Percentiles rank a stretch among this genome's conserved stretches.
Evolutionary conservation across 805 yeast genomes (phyloP).

Genomic region (Metschnikowia gelsemii): DNA sequence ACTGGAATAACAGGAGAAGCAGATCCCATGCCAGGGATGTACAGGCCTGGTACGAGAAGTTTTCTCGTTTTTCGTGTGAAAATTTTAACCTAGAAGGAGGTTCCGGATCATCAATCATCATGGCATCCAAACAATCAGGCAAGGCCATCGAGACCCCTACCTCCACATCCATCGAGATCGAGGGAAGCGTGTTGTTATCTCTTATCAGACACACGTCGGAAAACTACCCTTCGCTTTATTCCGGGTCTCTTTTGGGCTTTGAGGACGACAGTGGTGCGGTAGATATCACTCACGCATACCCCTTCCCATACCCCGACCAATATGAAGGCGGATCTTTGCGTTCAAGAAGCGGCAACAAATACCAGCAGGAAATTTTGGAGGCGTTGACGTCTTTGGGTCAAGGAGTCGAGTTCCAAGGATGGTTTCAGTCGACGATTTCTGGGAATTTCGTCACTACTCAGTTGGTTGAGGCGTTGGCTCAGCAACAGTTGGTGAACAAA

Average conservation of each 20-base stretch:
- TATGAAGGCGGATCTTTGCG: slow-evolving; percentile 61
- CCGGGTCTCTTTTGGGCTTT: slow-evolving; percentile 76
- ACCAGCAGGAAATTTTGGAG: slow-evolving; percentile 65
- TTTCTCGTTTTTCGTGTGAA: slow-evolving; percentile 17
- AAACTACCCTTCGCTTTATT: slow-evolving; percentile 55
- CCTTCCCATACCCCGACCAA: slow-evolving; percentile 67
- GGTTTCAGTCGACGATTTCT: slow-evolving; percentile 70
- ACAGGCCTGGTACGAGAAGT: slow-evolving; percentile 17
- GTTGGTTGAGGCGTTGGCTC: slow-evolving; percentile 66
- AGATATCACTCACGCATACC: slow-evolving; percentile 59
- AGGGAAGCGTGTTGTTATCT: slow-evolving; percentile 55
- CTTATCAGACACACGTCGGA: slow-evolving; percentile 68
- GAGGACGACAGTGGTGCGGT: slow-evolving; percentile 54
- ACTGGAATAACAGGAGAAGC: neutral
- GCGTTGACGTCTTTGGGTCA: slow-evolving; percentile 60
- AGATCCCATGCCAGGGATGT: slow-evolving; percentile 8
- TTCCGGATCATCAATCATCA: slow-evolving; percentile 4
- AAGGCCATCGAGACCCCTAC: slow-evolving; percentile 36
- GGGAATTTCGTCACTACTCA: slow-evolving; percentile 69
- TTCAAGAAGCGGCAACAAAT: slow-evolving; percentile 60
- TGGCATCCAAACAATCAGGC: slow-evolving; percentile 19
- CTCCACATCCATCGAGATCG: slow-evolving; percentile 42
- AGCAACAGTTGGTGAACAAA: slow-evolving; percentile 56
- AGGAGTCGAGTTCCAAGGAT: slow-evolving; percentile 73
- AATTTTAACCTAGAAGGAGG: slow-evolving; percentile 12